Percentiles rank a stretch among this genome's conserved stretches.
These are phyloP conservation scores for Pleurotus tuoliensis DNA, from an alignment of 768 basidiomycete species.

Conservation along the genomic window DNA sequence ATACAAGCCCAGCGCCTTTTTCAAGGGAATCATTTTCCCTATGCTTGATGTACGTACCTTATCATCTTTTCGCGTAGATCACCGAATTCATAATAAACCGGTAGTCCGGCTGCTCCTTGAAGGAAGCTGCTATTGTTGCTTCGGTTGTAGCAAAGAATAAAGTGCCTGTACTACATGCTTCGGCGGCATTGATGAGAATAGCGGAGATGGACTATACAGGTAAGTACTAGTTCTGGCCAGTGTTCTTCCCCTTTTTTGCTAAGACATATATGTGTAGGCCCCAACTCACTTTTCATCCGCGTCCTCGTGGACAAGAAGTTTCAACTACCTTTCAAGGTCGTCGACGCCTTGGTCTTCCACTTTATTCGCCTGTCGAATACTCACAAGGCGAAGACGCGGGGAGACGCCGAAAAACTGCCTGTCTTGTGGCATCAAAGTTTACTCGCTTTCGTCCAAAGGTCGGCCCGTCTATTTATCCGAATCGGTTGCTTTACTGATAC, in stretches of 20 bases:
- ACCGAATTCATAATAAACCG: slow-evolving; percentile 2
- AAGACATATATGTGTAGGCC: slow-evolving; percentile 40
- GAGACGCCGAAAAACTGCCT: slow-evolving; percentile 80
- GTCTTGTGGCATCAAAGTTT: slow-evolving; percentile 98
- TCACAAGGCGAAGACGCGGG: slow-evolving; percentile 68
- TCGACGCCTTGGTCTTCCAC: slow-evolving; percentile 96
- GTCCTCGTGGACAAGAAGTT: slow-evolving; percentile 97
- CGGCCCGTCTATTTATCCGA: background rate
- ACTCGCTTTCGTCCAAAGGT: slow-evolving; percentile 92
- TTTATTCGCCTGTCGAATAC: slow-evolving; percentile 95
- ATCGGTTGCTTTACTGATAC: slow-evolving; percentile 1
- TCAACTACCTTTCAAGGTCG: slow-evolving; percentile 95
- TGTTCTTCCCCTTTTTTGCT: background rate
- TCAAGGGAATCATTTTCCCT: slow-evolving; percentile 97
- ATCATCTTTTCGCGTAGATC: background rate
- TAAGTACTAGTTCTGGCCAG: slow-evolving; percentile 17
- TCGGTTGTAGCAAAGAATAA: slow-evolving; percentile 89
- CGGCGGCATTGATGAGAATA: slow-evolving; percentile 88
- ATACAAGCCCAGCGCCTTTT: slow-evolving; percentile 97
- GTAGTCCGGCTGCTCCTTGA: slow-evolving; percentile 76
- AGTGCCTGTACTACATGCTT: slow-evolving; percentile 94
- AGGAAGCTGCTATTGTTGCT: slow-evolving; percentile 92
- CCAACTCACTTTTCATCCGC: slow-evolving; percentile 95
- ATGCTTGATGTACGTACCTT: slow-evolving; percentile 72
- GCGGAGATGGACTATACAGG: slow-evolving; percentile 97